phyloP scores from a whole-genome alignment of 2,329 filamentous ascomycete species.

The Alternaria angustiovoidea region DNA sequence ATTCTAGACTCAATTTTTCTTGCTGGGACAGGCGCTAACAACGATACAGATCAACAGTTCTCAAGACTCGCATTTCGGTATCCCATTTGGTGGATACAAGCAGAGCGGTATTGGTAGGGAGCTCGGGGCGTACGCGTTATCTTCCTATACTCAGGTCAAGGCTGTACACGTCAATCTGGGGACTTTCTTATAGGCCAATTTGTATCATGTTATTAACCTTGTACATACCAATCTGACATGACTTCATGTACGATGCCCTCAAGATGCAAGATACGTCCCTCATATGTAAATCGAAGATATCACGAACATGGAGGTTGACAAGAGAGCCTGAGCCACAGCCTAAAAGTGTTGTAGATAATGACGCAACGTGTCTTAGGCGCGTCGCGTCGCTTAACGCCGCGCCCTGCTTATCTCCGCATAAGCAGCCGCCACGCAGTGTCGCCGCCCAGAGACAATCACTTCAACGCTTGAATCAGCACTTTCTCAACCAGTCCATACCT shows the following conservation, averaged over 20 bases:
- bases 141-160: slow-evolving; percentile 40
- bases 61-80: slow-evolving; percentile 13
- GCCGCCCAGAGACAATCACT: slow-evolving; percentile 3
- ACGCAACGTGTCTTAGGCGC: slow-evolving; percentile 7
- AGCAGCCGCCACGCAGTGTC: neutral
- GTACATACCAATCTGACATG: neutral
- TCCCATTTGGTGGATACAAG: slow-evolving; percentile 45
- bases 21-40: neutral
- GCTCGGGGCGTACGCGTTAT: slow-evolving; percentile 35
- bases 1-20: neutral
- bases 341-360: neutral
- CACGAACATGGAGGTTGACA: neutral
- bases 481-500: neutral
- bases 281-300: neutral
- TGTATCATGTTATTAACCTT: neutral
- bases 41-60: neutral
- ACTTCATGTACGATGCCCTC: neutral
- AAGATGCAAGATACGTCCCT: no score
- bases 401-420: slow-evolving; percentile 7
- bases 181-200: neutral
- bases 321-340: neutral
- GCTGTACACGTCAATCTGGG: slow-evolving; percentile 3
- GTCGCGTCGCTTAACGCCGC: slow-evolving; percentile 10
- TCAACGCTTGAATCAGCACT: no score
- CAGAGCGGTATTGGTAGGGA: slow-evolving; percentile 40